Base-by-base conservation (phyloP, 2,329 filamentous ascomycete species). In the Ascochyta lentis region DNA sequence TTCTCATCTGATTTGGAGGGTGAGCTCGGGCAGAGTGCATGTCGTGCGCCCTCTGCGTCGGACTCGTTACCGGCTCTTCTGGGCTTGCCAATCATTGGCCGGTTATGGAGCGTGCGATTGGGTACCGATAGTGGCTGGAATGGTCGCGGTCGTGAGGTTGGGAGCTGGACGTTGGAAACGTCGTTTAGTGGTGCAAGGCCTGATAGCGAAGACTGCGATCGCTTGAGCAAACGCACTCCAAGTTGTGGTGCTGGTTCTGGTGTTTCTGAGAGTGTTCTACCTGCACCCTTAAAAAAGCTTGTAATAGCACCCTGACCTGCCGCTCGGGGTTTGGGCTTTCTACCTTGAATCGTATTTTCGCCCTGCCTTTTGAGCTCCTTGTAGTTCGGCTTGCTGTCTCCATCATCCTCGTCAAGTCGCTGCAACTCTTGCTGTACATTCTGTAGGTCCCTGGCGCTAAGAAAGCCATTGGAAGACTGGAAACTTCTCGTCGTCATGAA, bases 241-340 rank as follows among this genome's bases (percentile, higher is more conserved):
- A 41, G 31, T 26, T 37, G 45, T n/a, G 58, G 22, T 5, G 23
- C 38, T 16, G 44, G 38, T 10, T 33, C 35, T 40, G 58, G 49
- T 19, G 45, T 27, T 34, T 68, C 61, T 9, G 64, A 59, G 4
- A 62, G 24, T 6, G 57, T 62, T 27, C 62, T 59, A 1, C 46
- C 54, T 22, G 73, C 66, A 59, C 71, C 72, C 15, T 71, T 71
- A 61, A 85, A 85, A 70, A 85, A 86, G 54, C 70, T 79, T 4
- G 80, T 78, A 41, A 86, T 82, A 44, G 72, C 80, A 24, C 80
- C 81, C 66, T 86, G 83, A 1, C 78, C 79, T 57, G 78, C 74
- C 22, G 69, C 73, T 65, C 74, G 76, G 48, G 75, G 76, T 68
- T 76, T 75, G 3, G 42, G 42, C 33, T 53, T 54, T 38, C 65